These are phyloP conservation scores for Mycena metata DNA, from an alignment of 768 basidiomycete species.

Conservation along the genomic window DNA sequence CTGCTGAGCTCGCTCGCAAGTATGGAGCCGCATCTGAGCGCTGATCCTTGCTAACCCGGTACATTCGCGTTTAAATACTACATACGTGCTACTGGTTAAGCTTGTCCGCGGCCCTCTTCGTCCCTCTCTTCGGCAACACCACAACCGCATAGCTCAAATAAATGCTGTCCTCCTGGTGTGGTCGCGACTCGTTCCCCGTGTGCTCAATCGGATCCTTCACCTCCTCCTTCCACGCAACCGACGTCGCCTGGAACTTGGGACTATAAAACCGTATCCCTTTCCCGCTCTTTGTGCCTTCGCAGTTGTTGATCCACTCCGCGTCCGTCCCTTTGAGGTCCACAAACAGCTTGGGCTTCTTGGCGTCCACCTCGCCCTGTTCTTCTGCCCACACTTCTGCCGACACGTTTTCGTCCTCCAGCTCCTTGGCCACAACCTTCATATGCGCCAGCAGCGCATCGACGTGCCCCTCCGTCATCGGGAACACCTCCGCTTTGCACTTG, in stretches of 20 bases:
- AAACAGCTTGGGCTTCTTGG: slow-evolving; percentile 6
- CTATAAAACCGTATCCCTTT: slow-evolving; percentile 7
- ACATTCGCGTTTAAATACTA: no score
- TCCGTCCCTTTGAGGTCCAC: slow-evolving; percentile 27
- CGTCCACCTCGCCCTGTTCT: not conserved
- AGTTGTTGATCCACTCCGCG: slow-evolving; percentile 21
- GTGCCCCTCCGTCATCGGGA: slow-evolving; percentile 41
- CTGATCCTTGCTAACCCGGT: no score
- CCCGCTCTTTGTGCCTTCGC: no score
- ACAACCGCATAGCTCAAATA: slow-evolving; percentile 27
- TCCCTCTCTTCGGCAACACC: slow-evolving; percentile 14
- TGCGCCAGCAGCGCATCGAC: slow-evolving; percentile 32
- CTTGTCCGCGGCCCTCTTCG: slow-evolving; percentile 15
- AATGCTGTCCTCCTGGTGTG: slow-evolving; percentile 21
- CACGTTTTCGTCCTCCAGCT: not conserved
- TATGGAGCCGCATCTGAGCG: no score
- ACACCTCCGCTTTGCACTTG: slow-evolving; percentile 18
- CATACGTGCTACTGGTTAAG: no score
- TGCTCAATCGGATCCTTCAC: slow-evolving; percentile 4
- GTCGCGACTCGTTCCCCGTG: slow-evolving; percentile 25
- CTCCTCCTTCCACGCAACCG: slow-evolving; percentile 9
- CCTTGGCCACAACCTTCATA: not conserved
- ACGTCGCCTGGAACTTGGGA: not conserved
- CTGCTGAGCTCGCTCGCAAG: no score
- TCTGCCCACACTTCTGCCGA: no score